Evolutionary conservation across 306 rosid species (phyloP).

Genomic region (Quercus mongolica): DNA sequence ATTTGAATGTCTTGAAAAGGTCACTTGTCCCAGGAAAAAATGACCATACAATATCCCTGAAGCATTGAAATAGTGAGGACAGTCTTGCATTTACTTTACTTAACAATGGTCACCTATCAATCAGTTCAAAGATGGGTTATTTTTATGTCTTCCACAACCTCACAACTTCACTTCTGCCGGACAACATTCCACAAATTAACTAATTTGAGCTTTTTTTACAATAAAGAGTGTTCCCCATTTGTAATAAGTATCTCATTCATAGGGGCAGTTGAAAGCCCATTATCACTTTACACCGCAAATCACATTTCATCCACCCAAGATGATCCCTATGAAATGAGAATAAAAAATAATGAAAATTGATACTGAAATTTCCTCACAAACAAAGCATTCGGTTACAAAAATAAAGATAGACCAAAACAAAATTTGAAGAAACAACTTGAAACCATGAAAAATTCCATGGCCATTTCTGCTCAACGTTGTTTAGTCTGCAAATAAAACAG

Average conservation of each 20-base stretch:
- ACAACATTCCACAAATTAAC: too few species aligned
- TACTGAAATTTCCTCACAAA: not conserved
- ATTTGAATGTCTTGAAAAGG: not conserved
- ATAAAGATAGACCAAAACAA: not conserved
- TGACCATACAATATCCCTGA: not conserved
- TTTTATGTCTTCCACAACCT: too few species aligned
- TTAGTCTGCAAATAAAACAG: slow-evolving; percentile 8
- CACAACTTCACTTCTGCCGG: too few species aligned
- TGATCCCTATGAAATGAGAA: not conserved
- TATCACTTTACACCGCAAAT: not conserved
- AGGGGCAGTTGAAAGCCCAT: not conserved
- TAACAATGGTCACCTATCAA: not conserved
- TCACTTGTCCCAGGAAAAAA: not conserved
- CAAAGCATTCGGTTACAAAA: not conserved
- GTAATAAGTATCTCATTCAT: not conserved
- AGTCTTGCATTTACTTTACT: not conserved
- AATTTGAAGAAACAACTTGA: not conserved
- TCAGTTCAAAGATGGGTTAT: not conserved
- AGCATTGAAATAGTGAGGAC: not conserved
- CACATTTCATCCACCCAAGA: not conserved
- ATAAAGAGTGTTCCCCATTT: not conserved
- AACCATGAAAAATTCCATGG: not conserved
- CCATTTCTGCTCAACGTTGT: not conserved
- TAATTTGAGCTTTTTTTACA: too few species aligned
- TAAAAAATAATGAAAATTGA: not conserved